phyloP scores from a whole-genome alignment of 441 rosid species.

The Kokia cookei region DNA sequence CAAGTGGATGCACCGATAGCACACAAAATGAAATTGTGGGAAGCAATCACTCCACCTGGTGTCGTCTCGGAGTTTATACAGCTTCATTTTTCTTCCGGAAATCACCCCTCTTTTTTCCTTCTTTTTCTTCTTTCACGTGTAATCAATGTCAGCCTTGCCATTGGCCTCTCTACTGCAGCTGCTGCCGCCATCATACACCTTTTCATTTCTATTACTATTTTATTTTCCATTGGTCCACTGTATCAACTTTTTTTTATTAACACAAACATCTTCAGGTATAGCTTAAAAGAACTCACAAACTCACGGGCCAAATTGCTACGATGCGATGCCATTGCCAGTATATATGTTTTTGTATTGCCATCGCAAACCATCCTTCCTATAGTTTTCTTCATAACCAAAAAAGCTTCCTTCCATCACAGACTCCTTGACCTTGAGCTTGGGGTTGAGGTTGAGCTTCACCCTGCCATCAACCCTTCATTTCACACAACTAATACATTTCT shows the following conservation, averaged over 20 bases:
- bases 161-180: neutral
- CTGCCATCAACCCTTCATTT: neutral
- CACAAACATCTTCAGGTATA: neutral
- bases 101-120: neutral
- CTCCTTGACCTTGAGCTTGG: neutral
- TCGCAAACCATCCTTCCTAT: neutral
- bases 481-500: neutral
- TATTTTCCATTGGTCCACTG: too few species aligned
- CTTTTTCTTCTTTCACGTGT: neutral
- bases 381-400: neutral
- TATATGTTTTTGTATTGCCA: neutral
- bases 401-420: conserved; percentile 2
- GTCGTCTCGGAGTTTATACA: neutral
- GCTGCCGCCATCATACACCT: too few species aligned
- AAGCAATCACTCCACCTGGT: neutral
- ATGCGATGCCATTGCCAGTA: neutral
- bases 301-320: neutral
- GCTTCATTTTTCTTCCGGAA: neutral
- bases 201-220: too few species aligned
- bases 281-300: neutral
- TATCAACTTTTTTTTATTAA: too few species aligned
- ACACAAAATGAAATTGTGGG: neutral
- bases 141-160: neutral
- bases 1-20: neutral
- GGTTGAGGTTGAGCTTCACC: neutral